A percentile compares a stretch with the other conserved stretches of the same genome.
These are phyloP conservation scores for Cornus suecica DNA, from an alignment of 148 eudicot genomes.

Conservation along the genomic window DNA sequence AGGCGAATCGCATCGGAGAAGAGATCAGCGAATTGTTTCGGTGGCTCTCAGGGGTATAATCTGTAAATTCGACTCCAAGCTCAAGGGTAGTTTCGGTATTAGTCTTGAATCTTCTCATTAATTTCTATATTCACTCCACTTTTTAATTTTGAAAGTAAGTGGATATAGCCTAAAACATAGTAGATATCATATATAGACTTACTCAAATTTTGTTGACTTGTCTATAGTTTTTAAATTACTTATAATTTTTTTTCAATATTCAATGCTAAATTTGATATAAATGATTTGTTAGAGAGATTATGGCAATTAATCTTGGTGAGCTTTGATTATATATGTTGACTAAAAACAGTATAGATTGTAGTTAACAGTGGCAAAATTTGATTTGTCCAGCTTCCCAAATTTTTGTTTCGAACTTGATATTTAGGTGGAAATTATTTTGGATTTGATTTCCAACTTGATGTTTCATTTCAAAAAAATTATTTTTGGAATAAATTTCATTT, in stretches of 20 bases:
- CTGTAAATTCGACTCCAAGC: conserved; percentile 12
- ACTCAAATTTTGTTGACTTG: not conserved
- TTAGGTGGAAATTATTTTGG: no score
- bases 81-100: conserved; percentile 15
- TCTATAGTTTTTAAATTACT: not conserved
- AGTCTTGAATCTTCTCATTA: not conserved
- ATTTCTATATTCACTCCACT: conserved; percentile 2
- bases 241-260: not conserved
- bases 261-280: not conserved
- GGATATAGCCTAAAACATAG: conserved; percentile 15
- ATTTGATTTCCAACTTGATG: no score
- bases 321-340: no score
- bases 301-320: not conserved
- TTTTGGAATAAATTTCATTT: no score
- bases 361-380: not conserved
- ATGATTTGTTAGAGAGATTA: not conserved
- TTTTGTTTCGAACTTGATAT: no score
- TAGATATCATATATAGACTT: not conserved
- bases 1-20: conserved; percentile 57
- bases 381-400: not conserved
- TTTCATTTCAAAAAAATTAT: not conserved
- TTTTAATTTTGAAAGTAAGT: not conserved
- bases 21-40: conserved; percentile 81
- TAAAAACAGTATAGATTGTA: not conserved
- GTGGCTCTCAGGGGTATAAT: conserved; percentile 74